Base-by-base conservation (phyloP, 1,284 basidiomycete genomes). In the Malassezia nana region DNA sequence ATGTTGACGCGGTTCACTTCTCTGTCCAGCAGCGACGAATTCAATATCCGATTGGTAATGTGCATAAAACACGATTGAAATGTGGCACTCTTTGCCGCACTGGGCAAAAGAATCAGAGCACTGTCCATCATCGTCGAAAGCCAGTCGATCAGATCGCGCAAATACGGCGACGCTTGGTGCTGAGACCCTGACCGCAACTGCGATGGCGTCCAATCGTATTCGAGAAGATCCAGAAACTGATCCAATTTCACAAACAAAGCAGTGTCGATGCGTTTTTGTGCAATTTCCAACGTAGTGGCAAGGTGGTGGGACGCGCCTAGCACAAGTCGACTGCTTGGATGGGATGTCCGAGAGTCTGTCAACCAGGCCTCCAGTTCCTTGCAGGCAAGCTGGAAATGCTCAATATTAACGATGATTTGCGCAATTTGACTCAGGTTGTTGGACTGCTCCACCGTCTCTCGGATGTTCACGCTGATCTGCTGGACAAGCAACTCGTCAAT, bases 141-240 rank as follows among this genome's bases (percentile, higher is more conserved):
- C 87, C 92, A 99, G 66, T 90, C 90, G 69, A 94, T 82, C 69
- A 96, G 82, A 74, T 96, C 94, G 69, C 89, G 86, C 7, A 98
- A 80, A 75, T 95, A 96, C 78, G 84, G 83, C 79, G 89, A 92
- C 40, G 89, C 87, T 39, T 82, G 52, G 5, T 28, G 39, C 30
- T 46, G 46, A 13, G 26, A 39, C n/a, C 26, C 24, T 13, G 24
- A 31, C 22, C 52, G 38, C 22, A 44, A 15, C 31, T 43, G 67
- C 16, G 76, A 72, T 2, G 90, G 86, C 46, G 84, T 85, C 89
- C 89, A 95, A 65, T 94, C 84, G 74, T 96, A 95, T 74, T 94
- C 88, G 1, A 89, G 85, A 39, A 95, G 78, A 55, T 88, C 92
- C 61, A 95, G 89, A 77, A 95, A 95, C 61, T 91, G 88, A 67